Conservation (phyloP, 2,329 filamentous ascomycete genomes). For the Rhynchosporium graminicola region DNA sequence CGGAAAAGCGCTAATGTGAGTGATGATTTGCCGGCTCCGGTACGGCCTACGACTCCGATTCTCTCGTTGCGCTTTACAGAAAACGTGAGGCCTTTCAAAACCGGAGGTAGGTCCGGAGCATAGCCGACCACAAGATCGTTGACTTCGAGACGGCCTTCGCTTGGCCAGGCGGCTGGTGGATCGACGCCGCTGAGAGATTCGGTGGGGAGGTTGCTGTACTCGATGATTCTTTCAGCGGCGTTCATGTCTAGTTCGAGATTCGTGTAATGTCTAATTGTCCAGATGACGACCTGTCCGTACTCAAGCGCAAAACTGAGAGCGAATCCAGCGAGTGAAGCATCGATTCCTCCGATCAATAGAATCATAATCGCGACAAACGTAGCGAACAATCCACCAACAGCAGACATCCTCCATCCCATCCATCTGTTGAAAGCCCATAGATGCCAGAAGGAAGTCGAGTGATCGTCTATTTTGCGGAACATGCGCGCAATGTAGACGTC, state of each 20-base stretch:
- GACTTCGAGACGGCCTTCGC: conserved; percentile 72
- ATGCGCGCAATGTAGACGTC: conserved; percentile 68
- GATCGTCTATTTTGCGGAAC: conserved; percentile 68
- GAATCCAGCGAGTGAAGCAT: conserved; percentile 73
- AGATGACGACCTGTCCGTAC: conserved; percentile 64
- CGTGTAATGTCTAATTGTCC: conserved; percentile 67
- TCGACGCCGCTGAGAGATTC: conserved; percentile 63
- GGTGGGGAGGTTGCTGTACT: conserved; percentile 69
- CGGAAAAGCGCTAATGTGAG: conserved; percentile 76
- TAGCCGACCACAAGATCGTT: conserved; percentile 71
- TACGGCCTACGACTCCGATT: conserved; percentile 76
- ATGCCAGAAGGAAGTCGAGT: conserved; percentile 65
- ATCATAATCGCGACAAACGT: conserved; percentile 65
- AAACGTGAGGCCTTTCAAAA: conserved; percentile 70
- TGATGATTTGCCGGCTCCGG: conserved; percentile 76
- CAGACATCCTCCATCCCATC: conserved; percentile 71
- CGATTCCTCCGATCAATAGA: conserved; percentile 60
- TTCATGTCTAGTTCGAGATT: conserved; percentile 79
- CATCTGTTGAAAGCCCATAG: conserved; percentile 75
- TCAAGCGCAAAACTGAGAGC: conserved; percentile 73
- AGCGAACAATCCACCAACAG: conserved; percentile 70
- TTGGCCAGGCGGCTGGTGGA: conserved; percentile 74
- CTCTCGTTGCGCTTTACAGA: conserved; percentile 66
- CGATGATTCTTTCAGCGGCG: conserved; percentile 71
- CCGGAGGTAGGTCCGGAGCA: conserved; percentile 68